Conservation (phyloP, 2,329 filamentous ascomycete genomes). For the Sphaceloma murrayae region DNA sequence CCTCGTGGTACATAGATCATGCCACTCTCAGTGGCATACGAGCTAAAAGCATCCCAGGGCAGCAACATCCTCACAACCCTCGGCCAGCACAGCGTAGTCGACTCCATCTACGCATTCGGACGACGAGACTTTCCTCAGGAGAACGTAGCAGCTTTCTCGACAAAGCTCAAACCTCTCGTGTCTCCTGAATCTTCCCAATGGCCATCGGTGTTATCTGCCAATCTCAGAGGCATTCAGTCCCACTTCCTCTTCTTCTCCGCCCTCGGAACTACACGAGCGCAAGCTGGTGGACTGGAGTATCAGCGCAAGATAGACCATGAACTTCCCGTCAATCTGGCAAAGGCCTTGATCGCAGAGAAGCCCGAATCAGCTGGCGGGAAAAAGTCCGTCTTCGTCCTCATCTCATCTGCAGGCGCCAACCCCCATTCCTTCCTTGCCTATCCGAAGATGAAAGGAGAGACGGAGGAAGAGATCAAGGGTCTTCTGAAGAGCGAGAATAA, state of each 20-base stretch:
- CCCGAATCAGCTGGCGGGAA: slow-evolving; percentile 51
- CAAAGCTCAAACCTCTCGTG: slow-evolving; percentile 56
- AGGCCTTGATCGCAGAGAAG: slow-evolving; percentile 22
- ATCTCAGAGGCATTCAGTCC: slow-evolving; percentile 44
- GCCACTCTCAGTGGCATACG: slow-evolving; percentile 8
- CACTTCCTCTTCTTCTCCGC: slow-evolving; percentile 58
- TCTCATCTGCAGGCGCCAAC: slow-evolving; percentile 51
- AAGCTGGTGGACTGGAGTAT: slow-evolving; percentile 64
- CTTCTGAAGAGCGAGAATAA: slow-evolving; percentile 29
- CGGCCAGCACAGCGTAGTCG: slow-evolving; percentile 45
- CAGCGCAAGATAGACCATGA: slow-evolving; percentile 87
- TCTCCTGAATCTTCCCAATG: slow-evolving; percentile 61
- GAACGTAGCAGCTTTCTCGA: slow-evolving; percentile 30
- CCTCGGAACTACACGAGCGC: slow-evolving; percentile 68
- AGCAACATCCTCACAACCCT: slow-evolving; percentile 60
- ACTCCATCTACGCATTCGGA: slow-evolving; percentile 53
- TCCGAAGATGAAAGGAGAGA: slow-evolving; percentile 69
- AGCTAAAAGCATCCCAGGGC: slow-evolving; percentile 43
- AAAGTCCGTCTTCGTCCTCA: slow-evolving; percentile 64
- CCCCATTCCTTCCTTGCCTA: slow-evolving; percentile 48
- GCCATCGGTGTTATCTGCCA: slow-evolving; percentile 33
- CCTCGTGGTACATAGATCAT: slow-evolving; percentile 42
- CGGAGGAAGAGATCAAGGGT: slow-evolving; percentile 66
- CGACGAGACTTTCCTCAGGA: slow-evolving; percentile 50
- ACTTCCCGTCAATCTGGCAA: slow-evolving; percentile 69